These are phyloP conservation scores for Metschnikowia bowlesiae DNA, from an alignment of 805 yeast genomes.

Conservation along the genomic window DNA sequence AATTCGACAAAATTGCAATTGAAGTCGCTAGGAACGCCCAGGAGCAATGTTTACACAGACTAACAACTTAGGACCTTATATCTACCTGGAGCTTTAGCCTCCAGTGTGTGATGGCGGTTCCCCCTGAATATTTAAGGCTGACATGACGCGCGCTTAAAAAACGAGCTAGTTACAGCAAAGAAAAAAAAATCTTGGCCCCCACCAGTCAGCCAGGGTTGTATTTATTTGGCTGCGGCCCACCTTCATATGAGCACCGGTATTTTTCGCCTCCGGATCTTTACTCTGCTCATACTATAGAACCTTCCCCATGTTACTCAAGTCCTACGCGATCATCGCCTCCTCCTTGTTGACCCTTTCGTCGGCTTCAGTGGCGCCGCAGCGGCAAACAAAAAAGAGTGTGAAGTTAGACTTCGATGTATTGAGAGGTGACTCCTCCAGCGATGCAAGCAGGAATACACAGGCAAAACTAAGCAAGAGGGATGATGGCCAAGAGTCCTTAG, in stretches of 20 bases:
- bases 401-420: slow-evolving; percentile 12
- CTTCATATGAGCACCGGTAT: neutral
- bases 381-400: neutral
- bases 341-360: slow-evolving; percentile 5
- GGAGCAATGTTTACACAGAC: no score
- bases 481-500: slow-evolving; percentile 5
- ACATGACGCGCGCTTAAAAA: neutral
- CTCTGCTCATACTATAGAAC: neutral
- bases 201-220: neutral
- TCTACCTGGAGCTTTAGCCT: no score
- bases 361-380: slow-evolving; percentile 6
- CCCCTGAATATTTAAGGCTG: neutral
- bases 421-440: slow-evolving; percentile 7
- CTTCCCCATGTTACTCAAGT: neutral
- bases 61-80: no score
- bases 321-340: neutral
- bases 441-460: slow-evolving; percentile 2
- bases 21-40: no score
- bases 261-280: neutral
- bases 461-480: slow-evolving; percentile 6
- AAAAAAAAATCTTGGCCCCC: neutral
- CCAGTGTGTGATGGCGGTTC: neutral
- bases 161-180: neutral
- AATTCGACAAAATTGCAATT: no score
- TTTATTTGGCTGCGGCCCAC: neutral